Conservation (phyloP, 169 alveolate genomes). For the Cryptosporidium bovis region DNA sequence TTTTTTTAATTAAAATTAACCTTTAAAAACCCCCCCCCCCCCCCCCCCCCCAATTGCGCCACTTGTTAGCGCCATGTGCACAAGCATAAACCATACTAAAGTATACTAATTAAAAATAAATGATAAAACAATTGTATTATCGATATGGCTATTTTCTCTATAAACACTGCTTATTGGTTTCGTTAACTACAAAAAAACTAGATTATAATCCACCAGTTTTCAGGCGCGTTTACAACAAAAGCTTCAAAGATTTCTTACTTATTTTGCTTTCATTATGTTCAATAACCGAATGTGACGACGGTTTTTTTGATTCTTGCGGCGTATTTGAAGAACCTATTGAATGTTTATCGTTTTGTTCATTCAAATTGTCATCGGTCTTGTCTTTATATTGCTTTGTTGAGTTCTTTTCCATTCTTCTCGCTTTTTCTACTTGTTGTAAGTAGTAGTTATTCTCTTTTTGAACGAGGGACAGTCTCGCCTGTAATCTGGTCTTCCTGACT, state of each 20-base stretch:
- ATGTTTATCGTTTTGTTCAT: background rate
- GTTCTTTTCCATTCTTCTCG: conserved; percentile 19
- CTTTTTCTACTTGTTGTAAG: conserved; percentile 79
- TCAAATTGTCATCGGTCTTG: background rate
- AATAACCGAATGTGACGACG: background rate
- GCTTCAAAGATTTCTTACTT: conserved; percentile 21
- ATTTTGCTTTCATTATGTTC: conserved; percentile 67
- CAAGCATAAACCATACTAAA: too few species aligned
- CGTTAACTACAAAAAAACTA: too few species aligned
- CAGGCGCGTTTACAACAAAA: background rate
- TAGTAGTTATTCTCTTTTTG: conserved; percentile 82
- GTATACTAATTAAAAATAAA: too few species aligned
- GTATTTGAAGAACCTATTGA: background rate
- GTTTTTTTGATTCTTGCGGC: too few species aligned
- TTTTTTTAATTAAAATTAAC: too few species aligned
- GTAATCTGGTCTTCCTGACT: conserved; percentile 82
- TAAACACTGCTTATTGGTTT: too few species aligned
- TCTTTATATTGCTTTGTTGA: background rate
- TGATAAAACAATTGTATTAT: too few species aligned
- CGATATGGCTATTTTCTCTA: too few species aligned
- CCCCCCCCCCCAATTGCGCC: too few species aligned
- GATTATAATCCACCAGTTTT: too few species aligned
- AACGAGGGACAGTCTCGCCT: conserved; percentile 78
- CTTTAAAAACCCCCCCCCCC: too few species aligned
- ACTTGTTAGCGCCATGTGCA: too few species aligned